Percentiles rank a stretch among this genome's conserved stretches.
Evolutionary conservation across 345 rosid species (phyloP).

Genomic region (Eucalyptus erythrocorys): DNA sequence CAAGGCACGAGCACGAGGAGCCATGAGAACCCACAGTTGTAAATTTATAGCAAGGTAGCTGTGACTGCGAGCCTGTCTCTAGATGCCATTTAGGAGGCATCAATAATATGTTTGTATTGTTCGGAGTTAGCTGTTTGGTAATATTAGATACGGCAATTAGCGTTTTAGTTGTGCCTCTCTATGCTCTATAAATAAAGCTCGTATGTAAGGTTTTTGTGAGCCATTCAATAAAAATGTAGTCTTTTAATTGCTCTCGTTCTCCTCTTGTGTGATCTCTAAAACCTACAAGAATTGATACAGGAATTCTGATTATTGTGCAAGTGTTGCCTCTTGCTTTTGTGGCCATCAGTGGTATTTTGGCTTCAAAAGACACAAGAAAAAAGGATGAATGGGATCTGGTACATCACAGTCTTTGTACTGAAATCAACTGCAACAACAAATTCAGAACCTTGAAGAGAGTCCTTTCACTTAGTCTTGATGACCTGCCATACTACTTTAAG

Average conservation of each 20-base stretch:
- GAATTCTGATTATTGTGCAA: neutral
- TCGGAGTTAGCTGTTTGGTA: neutral
- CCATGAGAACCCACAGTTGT: neutral
- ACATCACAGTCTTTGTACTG: constrained; percentile 6
- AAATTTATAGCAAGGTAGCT: neutral
- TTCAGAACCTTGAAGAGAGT: constrained; percentile 16
- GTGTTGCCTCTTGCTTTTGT: constrained; percentile 33
- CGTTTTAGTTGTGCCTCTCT: neutral
- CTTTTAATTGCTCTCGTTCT: neutral
- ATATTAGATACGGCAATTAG: neutral
- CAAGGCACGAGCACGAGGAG: neutral
- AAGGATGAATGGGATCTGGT: constrained; percentile 25
- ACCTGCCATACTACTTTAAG: constrained; percentile 26
- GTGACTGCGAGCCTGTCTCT: neutral
- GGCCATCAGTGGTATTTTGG: constrained; percentile 27
- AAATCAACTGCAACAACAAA: constrained; percentile 10
- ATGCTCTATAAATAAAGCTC: neutral
- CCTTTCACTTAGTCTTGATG: constrained; percentile 24
- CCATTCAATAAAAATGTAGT: neutral
- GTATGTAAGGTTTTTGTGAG: neutral
- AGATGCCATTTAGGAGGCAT: neutral
- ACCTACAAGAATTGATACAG: neutral
- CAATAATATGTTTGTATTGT: neutral
- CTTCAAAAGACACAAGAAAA: constrained; percentile 4
- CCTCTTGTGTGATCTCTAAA: neutral